Evolutionary conservation across 2,329 filamentous ascomycete genomes (phyloP).

Genomic region (Aspergillus bombycis): DNA sequence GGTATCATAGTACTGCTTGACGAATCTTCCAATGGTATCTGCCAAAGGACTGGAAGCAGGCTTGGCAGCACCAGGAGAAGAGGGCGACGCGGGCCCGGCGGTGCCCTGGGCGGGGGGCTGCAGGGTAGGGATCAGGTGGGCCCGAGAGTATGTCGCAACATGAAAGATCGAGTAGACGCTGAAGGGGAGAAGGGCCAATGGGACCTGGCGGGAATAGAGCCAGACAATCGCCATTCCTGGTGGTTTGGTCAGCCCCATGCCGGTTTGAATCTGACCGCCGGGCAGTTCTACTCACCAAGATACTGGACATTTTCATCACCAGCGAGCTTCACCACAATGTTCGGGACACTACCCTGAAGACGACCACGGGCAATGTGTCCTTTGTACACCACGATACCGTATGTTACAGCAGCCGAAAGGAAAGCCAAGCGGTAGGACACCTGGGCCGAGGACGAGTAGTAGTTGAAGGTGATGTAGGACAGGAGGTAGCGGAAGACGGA

Average conservation of each 20-base stretch:
- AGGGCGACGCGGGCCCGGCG: conserved; percentile 56
- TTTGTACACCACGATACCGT: conserved; percentile 99
- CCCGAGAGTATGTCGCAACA: conserved; percentile 92
- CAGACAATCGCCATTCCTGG: conserved; percentile 91
- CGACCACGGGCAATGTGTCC: conserved; percentile 84
- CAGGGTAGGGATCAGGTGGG: conserved; percentile 87
- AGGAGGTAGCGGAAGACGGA: conserved; percentile 80
- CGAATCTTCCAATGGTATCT: conserved; percentile 85
- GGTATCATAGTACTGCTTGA: conserved; percentile 96
- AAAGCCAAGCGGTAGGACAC: conserved; percentile 92
- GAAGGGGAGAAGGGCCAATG: conserved; percentile 89
- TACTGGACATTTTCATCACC: conserved; percentile 98
- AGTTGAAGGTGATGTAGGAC: conserved; percentile 89
- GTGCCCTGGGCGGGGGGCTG: conserved; percentile 62
- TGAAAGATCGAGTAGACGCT: conserved; percentile 98
- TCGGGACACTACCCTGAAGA: conserved; percentile 66
- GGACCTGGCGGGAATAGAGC: conserved; percentile 88
- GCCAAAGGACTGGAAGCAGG: conserved; percentile 62
- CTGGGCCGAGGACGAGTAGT: conserved; percentile 72
- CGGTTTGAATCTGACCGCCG: not conserved
- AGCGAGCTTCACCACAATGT: conserved; percentile 67
- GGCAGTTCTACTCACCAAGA: conserved; percentile 67
- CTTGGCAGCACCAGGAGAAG: conserved; percentile 58
- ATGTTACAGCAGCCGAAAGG: conserved; percentile 83
- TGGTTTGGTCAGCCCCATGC: conserved; percentile 11